A percentile compares a stretch with the other conserved stretches of the same genome.
phyloP scores from a whole-genome alignment of 495 filamentous ascomycete genomes.

The Neurospora intermedia region DNA sequence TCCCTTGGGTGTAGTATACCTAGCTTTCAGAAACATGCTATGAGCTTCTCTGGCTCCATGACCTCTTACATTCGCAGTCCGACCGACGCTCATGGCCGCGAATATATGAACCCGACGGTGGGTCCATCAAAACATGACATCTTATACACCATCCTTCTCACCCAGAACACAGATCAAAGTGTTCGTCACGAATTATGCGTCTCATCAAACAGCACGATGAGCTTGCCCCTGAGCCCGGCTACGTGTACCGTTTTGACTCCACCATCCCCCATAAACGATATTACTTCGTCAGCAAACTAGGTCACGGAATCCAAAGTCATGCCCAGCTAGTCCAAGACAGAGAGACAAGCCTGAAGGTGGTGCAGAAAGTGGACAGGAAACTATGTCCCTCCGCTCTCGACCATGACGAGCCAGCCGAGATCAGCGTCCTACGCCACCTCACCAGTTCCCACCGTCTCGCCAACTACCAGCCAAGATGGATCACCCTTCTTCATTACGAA shows the following conservation, averaged over 20 bases:
- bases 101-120: background rate
- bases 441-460: background rate
- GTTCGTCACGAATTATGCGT: background rate
- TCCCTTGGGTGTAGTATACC: background rate
- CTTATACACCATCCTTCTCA: background rate
- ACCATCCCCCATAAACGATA: background rate
- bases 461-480: background rate
- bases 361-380: conserved; percentile 3
- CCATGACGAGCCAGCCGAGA: background rate
- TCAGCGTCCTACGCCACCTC: conserved; percentile 2
- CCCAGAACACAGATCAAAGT: background rate
- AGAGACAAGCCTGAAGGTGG: background rate
- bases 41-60: background rate
- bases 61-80: background rate
- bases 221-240: background rate
- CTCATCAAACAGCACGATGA: background rate
- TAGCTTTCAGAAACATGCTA: background rate
- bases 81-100: background rate
- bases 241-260: conserved; percentile 2
- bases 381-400: background rate
- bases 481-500: background rate
- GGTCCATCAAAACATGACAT: background rate
- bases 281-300: background rate
- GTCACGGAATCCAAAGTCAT: background rate
- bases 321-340: conserved; percentile 4